These are phyloP conservation scores for Heritiera littoralis DNA, from an alignment of 345 rosid species.

Conservation along the genomic window DNA sequence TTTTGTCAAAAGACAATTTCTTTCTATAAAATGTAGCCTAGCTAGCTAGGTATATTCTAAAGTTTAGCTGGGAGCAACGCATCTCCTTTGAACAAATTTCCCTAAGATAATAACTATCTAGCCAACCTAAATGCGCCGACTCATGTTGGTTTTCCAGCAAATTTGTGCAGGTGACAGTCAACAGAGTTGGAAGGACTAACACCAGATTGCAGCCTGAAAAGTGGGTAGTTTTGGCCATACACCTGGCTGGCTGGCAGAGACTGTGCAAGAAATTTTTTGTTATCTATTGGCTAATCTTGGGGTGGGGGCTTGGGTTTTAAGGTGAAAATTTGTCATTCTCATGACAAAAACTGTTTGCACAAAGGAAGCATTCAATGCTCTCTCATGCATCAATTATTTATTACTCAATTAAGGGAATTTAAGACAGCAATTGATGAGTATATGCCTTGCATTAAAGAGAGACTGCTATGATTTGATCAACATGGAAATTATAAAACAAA, in stretches of 20 bases:
- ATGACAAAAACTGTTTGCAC: not conserved
- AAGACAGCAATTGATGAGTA: not conserved
- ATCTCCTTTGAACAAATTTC: not conserved
- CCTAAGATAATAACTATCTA: not conserved
- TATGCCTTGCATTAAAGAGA: not conserved
- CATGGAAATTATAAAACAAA: not conserved
- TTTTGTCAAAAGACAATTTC: not conserved
- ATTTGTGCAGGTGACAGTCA: not conserved
- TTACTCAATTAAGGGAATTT: not conserved
- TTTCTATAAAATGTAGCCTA: not conserved
- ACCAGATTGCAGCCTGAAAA: not conserved
- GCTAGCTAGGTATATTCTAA: not conserved
- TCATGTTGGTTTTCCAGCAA: not conserved
- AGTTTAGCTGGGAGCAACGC: not conserved
- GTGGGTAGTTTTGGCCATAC: not conserved
- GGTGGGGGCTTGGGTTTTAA: not conserved
- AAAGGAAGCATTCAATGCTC: constrained; percentile 5
- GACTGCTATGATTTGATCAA: not conserved
- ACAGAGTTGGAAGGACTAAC: not conserved
- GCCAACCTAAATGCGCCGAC: not conserved
- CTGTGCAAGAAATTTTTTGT: not conserved
- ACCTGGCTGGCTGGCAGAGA: not conserved
- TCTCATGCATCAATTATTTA: not conserved
- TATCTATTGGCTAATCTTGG: not conserved
- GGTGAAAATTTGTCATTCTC: not conserved